Base-by-base conservation (phyloP, 2,329 filamentous ascomycete genomes). In the Tolypocladium ovalisporum region DNA sequence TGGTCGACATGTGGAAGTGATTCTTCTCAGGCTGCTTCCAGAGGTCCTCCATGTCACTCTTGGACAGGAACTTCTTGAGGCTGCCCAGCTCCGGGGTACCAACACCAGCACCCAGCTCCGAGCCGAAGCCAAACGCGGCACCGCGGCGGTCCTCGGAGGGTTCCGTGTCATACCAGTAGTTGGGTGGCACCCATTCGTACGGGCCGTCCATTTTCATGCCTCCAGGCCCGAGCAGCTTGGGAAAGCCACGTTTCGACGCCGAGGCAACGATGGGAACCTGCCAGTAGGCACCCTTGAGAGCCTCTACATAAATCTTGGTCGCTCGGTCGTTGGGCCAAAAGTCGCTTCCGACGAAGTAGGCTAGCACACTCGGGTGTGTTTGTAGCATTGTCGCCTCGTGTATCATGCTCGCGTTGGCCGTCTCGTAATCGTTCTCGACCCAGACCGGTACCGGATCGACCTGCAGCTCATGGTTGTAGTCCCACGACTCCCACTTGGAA, bases 151-250 rank as follows among this genome's bases (percentile, higher is more conserved):
- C 75, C 67, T 54, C 64, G 1, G 66, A 65, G 2, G 71, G 68
- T 22, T 73, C 68, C 7, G 64, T 67, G 52, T 79, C 76, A 60
- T 79, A 85, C 83, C 82, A 87, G 68, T 86, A 86, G 60, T 80
- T 83, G 0, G 83, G 83, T 0, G 84, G 80, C 0, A 84, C 81
- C 82, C 82, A 87, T 63, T 86, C 84, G 61, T 87, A 87, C 0
- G 84, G 84, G 0, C 84, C 84, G 0, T 80, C 76, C 83, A 87
- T 87, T 63, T 85, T 86, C 78, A 87, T 79, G 0, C 83, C 83
- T 0, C 79, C 78, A 0, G 79, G 78, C 0, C 79, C 81, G 0
- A 86, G 71, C 1, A 72, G 65, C 10, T 74, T 61, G 0, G 83
- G 78, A 56, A 73, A 82, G 1, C 82, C 81, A 12, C 77, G 73